Evolutionary conservation across 352 stramenopile species (phyloP).

Genomic region (Globisporangium acanthophoron): DNA sequence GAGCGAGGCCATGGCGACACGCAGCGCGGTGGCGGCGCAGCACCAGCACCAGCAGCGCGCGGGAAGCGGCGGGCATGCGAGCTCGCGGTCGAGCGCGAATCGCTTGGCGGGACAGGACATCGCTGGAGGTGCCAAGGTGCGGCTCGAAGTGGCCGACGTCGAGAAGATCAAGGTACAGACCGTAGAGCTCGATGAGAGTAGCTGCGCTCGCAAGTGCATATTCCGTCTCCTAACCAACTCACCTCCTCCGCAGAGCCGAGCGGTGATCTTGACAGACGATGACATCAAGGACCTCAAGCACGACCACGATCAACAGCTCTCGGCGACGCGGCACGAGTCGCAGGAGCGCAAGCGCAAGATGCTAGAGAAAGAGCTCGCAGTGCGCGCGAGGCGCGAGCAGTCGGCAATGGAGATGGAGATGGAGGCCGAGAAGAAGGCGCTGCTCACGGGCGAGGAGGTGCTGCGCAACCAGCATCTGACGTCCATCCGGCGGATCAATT

Average conservation of each 20-base stretch:
- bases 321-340: slow-evolving; percentile 42
- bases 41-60: slow-evolving; percentile 5
- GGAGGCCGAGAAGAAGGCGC: slow-evolving; percentile 50
- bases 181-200: too few relatives aligned
- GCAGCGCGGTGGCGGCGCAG: not conserved
- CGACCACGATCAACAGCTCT: slow-evolving; percentile 34
- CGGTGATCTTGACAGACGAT: slow-evolving; percentile 54
- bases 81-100: slow-evolving; percentile 28
- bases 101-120: slow-evolving; percentile 58
- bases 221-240: not conserved
- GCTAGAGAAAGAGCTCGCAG: slow-evolving; percentile 72
- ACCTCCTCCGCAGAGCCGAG: slow-evolving; percentile 21
- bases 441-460: slow-evolving; percentile 62
- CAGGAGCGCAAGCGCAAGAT: slow-evolving; percentile 68
- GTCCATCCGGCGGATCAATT: slow-evolving; percentile 64
- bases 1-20: not conserved
- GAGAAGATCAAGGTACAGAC: slow-evolving; percentile 39
- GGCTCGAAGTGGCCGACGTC: slow-evolving; percentile 26
- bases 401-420: slow-evolving; percentile 70
- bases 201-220: not conserved
- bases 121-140: slow-evolving; percentile 32
- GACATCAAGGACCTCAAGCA: slow-evolving; percentile 31
- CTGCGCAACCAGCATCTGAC: slow-evolving; percentile 51
- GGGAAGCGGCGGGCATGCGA: slow-evolving; percentile 2
- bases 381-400: slow-evolving; percentile 58